Evolutionary conservation across 2,329 filamentous ascomycete species (phyloP), one percentile per base, ranked within the genome.

Genomic region (Amesomyces nigricolor): DNA sequence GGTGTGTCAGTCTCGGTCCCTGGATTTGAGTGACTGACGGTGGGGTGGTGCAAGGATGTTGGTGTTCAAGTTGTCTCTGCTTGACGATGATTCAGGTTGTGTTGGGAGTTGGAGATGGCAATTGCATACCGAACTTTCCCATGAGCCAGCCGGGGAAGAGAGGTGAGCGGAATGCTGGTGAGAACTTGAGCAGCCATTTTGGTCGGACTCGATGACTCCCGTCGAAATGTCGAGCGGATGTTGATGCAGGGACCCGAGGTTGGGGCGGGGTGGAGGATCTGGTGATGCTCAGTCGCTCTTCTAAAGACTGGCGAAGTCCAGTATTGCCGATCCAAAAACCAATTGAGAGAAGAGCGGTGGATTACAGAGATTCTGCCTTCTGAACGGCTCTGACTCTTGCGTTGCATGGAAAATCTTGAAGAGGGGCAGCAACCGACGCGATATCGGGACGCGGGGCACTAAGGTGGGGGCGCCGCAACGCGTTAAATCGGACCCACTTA

Each of bases 71-170:
- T n/a, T n/a, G n/a, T n/a, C n/a, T n/a, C 42, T 26, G 17, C 17
- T 13, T 17, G 22, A 26, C 2, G 22, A 26, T 26, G 22, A 3
- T 22, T 2, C 22, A 13, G 17, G 14, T 19, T 17, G 11, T 1
- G 8, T 32, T 13, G 22, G 8, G 3, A 29, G 14, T 14, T 6
- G 19, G n/a, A 43, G 7, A 16, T 6, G 17, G 11, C 6, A 11
- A 26, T 16, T 35, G 13, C 51, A 14, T 48, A 59, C 57, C 57
- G 45, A 43, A 59, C 57, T 48, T 59, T 59, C 37, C 57, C 57
- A 37, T 59, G 53, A 14, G 57, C 53, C 5, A 59, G 10, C 29
- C 44, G 37, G 17, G 50, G 50, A 5, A 59, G 51, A 4, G 57
- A 59, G 3, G 50, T 35, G 16, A 59, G 37, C 10, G 46, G 46